These are phyloP conservation scores for Annona cherimola DNA, from an alignment of 164 flowering plant genomes.

Conservation along the genomic window DNA sequence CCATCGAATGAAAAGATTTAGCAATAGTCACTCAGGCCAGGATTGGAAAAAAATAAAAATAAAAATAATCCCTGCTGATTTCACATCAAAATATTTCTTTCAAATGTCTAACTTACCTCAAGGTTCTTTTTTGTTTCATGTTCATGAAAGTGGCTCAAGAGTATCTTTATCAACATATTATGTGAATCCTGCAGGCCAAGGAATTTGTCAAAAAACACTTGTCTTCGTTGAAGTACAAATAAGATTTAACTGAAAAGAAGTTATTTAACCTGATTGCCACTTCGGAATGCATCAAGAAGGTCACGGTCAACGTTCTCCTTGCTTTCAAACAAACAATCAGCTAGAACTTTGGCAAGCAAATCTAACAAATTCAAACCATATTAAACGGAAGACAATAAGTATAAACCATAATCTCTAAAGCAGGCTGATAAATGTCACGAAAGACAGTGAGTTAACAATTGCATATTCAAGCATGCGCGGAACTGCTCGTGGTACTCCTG, in stretches of 20 bases:
- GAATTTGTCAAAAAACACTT: not conserved
- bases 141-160: conserved; percentile 42
- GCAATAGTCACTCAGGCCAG: no score
- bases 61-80: no score
- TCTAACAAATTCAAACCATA: conserved; percentile 28
- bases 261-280: conserved; percentile 39
- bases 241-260: not conserved
- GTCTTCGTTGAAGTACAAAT: not conserved
- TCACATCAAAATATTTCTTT: not conserved
- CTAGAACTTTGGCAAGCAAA: conserved; percentile 38
- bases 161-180: conserved; percentile 31
- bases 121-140: conserved; percentile 31
- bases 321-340: conserved; percentile 41
- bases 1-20: not conserved
- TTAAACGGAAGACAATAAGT: not conserved
- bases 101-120: conserved; percentile 36
- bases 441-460: no score
- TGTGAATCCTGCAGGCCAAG: conserved; percentile 39
- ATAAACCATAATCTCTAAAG: not conserved
- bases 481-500: not conserved
- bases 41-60: not conserved
- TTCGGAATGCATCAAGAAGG: conserved; percentile 37
- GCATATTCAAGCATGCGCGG: not conserved
- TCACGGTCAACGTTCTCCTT: conserved; percentile 69
- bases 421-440: not conserved